These are phyloP conservation scores for Cucurbita ficifolia DNA, from an alignment of 306 rosid species.

Conservation along the genomic window DNA sequence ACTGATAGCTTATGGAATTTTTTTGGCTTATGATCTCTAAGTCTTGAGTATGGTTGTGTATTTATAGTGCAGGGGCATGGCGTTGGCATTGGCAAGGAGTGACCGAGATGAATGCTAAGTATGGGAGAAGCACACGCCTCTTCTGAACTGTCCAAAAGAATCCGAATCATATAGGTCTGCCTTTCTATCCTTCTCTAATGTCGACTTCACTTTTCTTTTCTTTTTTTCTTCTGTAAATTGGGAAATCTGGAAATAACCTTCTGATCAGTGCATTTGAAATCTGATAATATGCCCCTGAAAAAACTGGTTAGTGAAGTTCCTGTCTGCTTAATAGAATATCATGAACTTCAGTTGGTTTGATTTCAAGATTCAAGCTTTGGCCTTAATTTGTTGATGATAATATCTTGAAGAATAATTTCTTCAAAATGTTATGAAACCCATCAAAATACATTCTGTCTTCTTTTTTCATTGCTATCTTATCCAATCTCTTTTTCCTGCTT, in stretches of 20 bases:
- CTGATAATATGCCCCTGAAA: not conserved
- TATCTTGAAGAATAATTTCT: not conserved
- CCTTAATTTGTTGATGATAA: not conserved
- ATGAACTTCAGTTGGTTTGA: not conserved
- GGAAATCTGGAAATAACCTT: not conserved
- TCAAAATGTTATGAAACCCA: not conserved
- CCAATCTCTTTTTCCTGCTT: not conserved
- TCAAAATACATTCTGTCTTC: not conserved
- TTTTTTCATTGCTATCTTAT: not conserved
- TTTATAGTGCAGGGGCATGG: slow-evolving; percentile 39
- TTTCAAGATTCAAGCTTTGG: not conserved
- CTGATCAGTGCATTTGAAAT: not conserved
- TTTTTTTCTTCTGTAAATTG: not conserved
- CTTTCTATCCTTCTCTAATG: slow-evolving; percentile 36
- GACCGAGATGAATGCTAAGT: slow-evolving; percentile 15
- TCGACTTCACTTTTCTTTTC: slow-evolving; percentile 32
- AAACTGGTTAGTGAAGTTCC: not conserved
- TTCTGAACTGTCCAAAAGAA: slow-evolving; percentile 30
- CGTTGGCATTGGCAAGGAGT: not conserved
- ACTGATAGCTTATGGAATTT: not conserved
- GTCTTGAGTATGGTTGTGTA: slow-evolving; percentile 11
- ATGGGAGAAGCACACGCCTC: slow-evolving; percentile 25
- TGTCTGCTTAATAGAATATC: not conserved
- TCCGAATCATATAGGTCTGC: slow-evolving; percentile 33
- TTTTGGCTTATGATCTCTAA: slow-evolving; percentile 20